These are phyloP conservation scores for Tolypocladium cylindrosporum DNA, from an alignment of 2,329 filamentous ascomycete genomes.

Conservation along the genomic window DNA sequence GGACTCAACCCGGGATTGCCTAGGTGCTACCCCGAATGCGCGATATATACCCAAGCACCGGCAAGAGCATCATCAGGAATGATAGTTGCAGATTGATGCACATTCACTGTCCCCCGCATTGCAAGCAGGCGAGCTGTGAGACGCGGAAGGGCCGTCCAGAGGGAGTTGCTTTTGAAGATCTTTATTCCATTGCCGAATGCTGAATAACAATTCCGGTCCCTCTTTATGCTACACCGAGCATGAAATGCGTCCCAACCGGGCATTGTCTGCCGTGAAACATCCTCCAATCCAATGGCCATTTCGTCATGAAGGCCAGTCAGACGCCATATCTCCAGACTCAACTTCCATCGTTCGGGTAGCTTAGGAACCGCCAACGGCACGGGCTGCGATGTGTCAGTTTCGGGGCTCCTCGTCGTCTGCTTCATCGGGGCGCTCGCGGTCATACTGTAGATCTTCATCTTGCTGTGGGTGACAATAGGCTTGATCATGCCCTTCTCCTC, in stretches of 20 bases:
- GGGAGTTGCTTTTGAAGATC: constrained; percentile 16
- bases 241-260: constrained; percentile 29
- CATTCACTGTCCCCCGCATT: neutral
- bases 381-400: constrained; percentile 36
- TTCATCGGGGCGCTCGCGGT: constrained; percentile 8
- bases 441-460: constrained; percentile 95
- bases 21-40: too few species aligned
- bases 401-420: neutral
- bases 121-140: neutral
- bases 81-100: neutral
- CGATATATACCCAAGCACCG: neutral
- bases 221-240: constrained; percentile 27
- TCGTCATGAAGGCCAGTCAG: constrained; percentile 25
- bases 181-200: constrained; percentile 29
- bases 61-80: neutral
- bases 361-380: constrained; percentile 46
- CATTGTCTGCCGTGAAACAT: constrained; percentile 23
- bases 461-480: constrained; percentile 92
- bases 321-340: constrained; percentile 27
- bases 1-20: neutral
- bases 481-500: constrained; percentile 99
- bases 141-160: neutral
- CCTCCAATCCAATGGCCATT: constrained; percentile 23
- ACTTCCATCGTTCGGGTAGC: constrained; percentile 19
- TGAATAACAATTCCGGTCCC: constrained; percentile 25